Evolutionary conservation across 1,139 yeast genomes (phyloP).

Genomic region (Debaryomycetaceae sp.): DNA sequence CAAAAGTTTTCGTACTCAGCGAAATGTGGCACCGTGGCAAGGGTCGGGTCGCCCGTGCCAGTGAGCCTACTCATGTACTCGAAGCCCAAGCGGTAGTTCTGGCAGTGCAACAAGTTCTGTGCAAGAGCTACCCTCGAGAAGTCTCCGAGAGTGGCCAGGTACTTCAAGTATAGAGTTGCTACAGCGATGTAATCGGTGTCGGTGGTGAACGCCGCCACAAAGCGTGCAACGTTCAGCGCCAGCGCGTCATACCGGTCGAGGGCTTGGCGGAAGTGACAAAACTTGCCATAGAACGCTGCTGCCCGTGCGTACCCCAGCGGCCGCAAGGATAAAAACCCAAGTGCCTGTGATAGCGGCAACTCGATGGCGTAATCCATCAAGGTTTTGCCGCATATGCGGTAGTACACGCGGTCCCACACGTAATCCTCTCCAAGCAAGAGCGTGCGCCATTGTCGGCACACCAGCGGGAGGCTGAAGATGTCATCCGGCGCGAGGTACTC

Average conservation of each 20-base stretch:
- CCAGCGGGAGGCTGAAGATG: constrained; percentile 1
- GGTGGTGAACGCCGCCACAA: constrained; percentile 12
- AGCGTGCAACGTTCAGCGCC: constrained; percentile 8
- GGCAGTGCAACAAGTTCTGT: constrained; percentile 9
- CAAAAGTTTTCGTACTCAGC: constrained; percentile 20
- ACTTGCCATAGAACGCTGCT: constrained; percentile 11
- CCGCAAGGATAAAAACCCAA: too few relatives aligned
- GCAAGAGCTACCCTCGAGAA: constrained; percentile 6
- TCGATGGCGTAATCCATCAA: constrained; percentile 12
- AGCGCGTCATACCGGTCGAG: constrained; percentile 11
- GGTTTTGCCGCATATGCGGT: constrained; percentile 12
- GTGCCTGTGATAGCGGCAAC: too few relatives aligned
- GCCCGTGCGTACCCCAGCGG: constrained; percentile 1
- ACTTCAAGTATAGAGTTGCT: constrained; percentile 5
- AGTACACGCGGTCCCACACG: constrained; percentile 18
- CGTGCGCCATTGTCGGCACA: constrained; percentile 11
- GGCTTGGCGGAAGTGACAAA: constrained; percentile 7
- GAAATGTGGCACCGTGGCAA: neutral
- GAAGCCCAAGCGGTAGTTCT: constrained; percentile 10
- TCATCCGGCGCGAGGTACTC: constrained; percentile 1
- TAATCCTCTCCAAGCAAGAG: constrained; percentile 12
- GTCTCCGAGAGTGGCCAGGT: constrained; percentile 1
- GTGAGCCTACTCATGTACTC: constrained; percentile 1
- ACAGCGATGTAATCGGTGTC: constrained; percentile 18
- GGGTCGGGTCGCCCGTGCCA: neutral